Base-by-base conservation (phyloP, 306 rosid species). In the Gynostemma pentaphyllum region DNA sequence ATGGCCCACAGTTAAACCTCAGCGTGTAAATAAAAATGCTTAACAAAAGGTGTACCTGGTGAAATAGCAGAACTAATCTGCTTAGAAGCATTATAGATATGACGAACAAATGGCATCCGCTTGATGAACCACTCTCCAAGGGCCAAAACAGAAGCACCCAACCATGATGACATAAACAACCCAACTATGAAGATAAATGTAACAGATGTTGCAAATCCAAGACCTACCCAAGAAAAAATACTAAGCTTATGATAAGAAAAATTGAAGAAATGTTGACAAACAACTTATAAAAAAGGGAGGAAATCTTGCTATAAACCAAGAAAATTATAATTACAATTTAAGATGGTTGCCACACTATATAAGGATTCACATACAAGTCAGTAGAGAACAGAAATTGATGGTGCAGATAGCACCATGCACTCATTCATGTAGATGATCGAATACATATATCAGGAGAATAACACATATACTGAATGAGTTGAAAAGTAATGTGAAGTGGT, bases 51-150 rank as follows among this genome's bases (percentile, higher is more conserved):
- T 76, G 67, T 61, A 89, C 96, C 96, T 67, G 96, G 96, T 40
- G 96, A 89, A 69, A 89, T 89, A 55, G 96, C 96, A 44, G 95
- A 69, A 72, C 96, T 89, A 70, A 89, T 89, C 81, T 89, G 96
- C 84, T 89, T 89, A 67, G 96, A 89, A 47, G 96, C 96, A 76
- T 73, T 89, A 75, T 89, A 89, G 56, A 89, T 83, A 72, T 89
- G 96, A 41, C 95, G 87, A 73, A 89, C 95, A 57, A 89, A 84
- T 9, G 96, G 96, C 96, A 89, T 89, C 76, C 84, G 76, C 79
- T 89, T 89, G 72, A 89, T 89, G 68, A 86, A 83, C 96, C 96
- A 89, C 82, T 89, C 96, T 34, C 96, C 96, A 68, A 89, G 96
- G 53, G 82, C 80, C 70, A 89, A 71, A 66, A 89, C 95, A 78